Base-by-base conservation (phyloP, 768 basidiomycete genomes). In the Sarcodon sp. region DNA sequence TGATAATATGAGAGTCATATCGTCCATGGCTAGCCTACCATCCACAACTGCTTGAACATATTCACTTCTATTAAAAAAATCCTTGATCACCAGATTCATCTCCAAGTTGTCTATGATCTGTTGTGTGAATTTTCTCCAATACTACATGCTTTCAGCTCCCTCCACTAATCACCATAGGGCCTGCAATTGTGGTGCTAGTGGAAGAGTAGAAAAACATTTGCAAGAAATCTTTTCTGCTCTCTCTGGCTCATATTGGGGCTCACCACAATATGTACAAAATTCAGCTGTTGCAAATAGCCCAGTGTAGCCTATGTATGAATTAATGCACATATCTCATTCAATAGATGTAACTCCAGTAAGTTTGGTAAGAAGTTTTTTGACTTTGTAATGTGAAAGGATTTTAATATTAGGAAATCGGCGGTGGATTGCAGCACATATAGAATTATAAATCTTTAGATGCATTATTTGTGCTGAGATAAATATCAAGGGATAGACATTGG, bases 1-100 rank as follows among this genome's bases (percentile, higher is more conserved):
- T 0, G 67, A 71, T 0, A 64, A 48, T 48, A 68, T 56, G 1
- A 71, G 51, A 5, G 68, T 45, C 0, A 61, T 61, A 35, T 71
- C 64, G 1, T 53, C 35, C 3, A 9, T 3, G 8, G 44, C 46
- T 16, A 62, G 55, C 1, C 53, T 6, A 1, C 47, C 52, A 13
- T 50, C 38, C 0, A 37, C 1, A 0, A 55, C 45, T 0, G 54
- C 51, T 11, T 45, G 31, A 0, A 60, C 47, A 7, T 43, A 47
- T 1, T 62, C 57, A 10, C 11, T 35, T 0, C 59, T 59, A 33
- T 50, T 13, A 31, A 48, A 8, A 54, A 18, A 43, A 51, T 18
- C 37, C 52, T 27, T 55, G 34, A 21, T 50, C 31, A 10, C 35
- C n/a, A 31, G 44, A 16, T 18, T 18, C 31, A 12, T 27, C 7